These are phyloP conservation scores for Penicillium tannophilum DNA, from an alignment of 495 filamentous ascomycete species.

Conservation along the genomic window DNA sequence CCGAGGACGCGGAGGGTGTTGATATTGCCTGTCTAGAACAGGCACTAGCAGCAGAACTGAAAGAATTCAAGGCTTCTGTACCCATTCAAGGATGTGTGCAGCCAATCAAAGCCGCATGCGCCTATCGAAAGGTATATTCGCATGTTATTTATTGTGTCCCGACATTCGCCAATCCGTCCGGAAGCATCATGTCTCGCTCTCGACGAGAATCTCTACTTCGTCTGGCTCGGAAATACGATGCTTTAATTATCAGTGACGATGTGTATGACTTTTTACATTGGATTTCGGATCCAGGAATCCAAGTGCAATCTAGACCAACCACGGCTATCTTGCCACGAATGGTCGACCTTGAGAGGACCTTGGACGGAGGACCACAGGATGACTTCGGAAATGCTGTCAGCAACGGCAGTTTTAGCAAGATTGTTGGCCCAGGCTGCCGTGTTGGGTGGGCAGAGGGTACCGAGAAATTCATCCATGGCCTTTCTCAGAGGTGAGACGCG, in stretches of 20 bases:
- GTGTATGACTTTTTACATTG: constrained; percentile 77
- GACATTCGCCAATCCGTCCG: constrained; percentile 68
- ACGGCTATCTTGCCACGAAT: constrained; percentile 54
- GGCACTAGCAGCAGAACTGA: constrained; percentile 32
- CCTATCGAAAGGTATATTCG: constrained; percentile 60
- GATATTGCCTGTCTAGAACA: constrained; percentile 46
- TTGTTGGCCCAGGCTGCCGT: constrained; percentile 65
- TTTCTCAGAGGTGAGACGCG: constrained; percentile 42
- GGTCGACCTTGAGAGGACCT: constrained; percentile 61
- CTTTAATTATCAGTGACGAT: constrained; percentile 70
- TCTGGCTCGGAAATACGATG: constrained; percentile 63
- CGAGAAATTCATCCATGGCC: constrained; percentile 54
- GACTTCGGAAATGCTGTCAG: constrained; percentile 66
- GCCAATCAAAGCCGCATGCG: constrained; percentile 27
- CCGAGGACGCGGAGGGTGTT: constrained; percentile 67
- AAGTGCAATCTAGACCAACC: neutral
- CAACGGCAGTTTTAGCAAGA: constrained; percentile 74
- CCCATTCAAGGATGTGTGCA: neutral
- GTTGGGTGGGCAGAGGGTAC: constrained; percentile 73
- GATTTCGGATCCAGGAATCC: constrained; percentile 24
- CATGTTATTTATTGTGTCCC: constrained; percentile 76
- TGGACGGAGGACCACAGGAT: constrained; percentile 44
- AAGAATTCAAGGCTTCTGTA: neutral
- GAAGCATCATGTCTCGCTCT: constrained; percentile 57
- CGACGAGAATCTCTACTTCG: constrained; percentile 56